Conservation (phyloP, 768 basidiomycete species). For the Thelephora aurantiotincta region DNA sequence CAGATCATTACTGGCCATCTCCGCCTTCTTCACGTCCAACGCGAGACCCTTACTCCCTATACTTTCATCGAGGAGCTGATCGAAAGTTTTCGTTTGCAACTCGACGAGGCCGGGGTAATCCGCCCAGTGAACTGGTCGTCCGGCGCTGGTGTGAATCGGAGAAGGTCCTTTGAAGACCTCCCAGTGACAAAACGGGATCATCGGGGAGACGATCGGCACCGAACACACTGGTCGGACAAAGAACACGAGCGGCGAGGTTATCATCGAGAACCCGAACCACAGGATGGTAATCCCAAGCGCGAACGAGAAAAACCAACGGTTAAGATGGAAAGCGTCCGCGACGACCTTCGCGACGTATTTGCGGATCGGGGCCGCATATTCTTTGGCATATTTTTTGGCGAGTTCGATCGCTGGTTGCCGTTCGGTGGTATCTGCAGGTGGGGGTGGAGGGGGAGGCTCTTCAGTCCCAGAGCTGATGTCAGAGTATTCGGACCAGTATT, state of each 20-base stretch:
- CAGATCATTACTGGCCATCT: slow-evolving; percentile 64
- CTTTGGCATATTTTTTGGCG: slow-evolving; percentile 5
- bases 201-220: slow-evolving; percentile 42
- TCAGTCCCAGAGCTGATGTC: slow-evolving; percentile 18
- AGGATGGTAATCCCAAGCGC: slow-evolving; percentile 39
- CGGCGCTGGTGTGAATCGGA: slow-evolving; percentile 3
- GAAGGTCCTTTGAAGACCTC: slow-evolving; percentile 1
- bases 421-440: slow-evolving; percentile 11
- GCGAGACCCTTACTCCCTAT: slow-evolving; percentile 45
- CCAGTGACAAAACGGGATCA: slow-evolving; percentile 24
- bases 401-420: slow-evolving; percentile 12
- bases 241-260: slow-evolving; percentile 28
- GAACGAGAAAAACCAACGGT: slow-evolving; percentile 42
- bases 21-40: slow-evolving; percentile 58
- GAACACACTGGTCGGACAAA: slow-evolving; percentile 46
- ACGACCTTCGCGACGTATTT: slow-evolving; percentile 36
- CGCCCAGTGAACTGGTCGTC: slow-evolving; percentile 25
- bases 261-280: slow-evolving; percentile 24
- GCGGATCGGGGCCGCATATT: slow-evolving; percentile 13
- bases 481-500: slow-evolving; percentile 5
- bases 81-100: slow-evolving; percentile 47
- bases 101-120: slow-evolving; percentile 50
- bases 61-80: slow-evolving; percentile 44
- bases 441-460: slow-evolving; percentile 15
- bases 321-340: slow-evolving; percentile 28